Conservation (phyloP, 345 rosid genomes). For the Gossypium sturtianum region DNA sequence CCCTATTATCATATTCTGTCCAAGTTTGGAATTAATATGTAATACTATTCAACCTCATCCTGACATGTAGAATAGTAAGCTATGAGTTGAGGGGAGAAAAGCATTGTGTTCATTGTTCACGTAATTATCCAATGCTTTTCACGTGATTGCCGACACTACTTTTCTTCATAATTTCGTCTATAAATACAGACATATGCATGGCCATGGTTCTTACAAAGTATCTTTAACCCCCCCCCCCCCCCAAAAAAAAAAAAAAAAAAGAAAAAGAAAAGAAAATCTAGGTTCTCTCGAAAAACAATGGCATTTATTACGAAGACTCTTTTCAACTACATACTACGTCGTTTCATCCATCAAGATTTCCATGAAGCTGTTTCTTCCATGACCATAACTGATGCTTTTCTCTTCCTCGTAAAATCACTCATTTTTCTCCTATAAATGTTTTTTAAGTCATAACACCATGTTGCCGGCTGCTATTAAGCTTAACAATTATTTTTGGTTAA, state of each 20-base stretch:
- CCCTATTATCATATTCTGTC: too few relatives aligned
- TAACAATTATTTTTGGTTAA: neutral
- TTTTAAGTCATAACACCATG: too few relatives aligned
- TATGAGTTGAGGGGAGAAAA: too few relatives aligned
- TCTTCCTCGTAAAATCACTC: constrained; percentile 30
- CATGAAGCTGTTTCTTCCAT: constrained; percentile 31
- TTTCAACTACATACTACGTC: constrained; percentile 7
- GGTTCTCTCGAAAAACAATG: neutral
- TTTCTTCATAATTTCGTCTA: neutral
- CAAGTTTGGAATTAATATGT: too few relatives aligned
- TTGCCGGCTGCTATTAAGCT: too few relatives aligned
- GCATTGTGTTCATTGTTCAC: too few relatives aligned
- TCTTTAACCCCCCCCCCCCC: neutral
- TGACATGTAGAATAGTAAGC: too few relatives aligned
- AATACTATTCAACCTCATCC: too few relatives aligned
- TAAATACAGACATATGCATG: neutral
- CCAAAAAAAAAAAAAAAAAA: neutral
- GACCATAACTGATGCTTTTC: constrained; percentile 35
- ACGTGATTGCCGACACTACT: neutral
- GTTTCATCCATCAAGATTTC: constrained; percentile 36
- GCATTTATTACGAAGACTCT: constrained; percentile 4
- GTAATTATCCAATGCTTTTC: too few relatives aligned
- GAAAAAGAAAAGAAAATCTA: neutral
- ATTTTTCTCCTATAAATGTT: neutral
- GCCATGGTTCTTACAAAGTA: neutral